phyloP scores from a whole-genome alignment of 2,329 filamentous ascomycete genomes.

The Fusarium aywerte region DNA sequence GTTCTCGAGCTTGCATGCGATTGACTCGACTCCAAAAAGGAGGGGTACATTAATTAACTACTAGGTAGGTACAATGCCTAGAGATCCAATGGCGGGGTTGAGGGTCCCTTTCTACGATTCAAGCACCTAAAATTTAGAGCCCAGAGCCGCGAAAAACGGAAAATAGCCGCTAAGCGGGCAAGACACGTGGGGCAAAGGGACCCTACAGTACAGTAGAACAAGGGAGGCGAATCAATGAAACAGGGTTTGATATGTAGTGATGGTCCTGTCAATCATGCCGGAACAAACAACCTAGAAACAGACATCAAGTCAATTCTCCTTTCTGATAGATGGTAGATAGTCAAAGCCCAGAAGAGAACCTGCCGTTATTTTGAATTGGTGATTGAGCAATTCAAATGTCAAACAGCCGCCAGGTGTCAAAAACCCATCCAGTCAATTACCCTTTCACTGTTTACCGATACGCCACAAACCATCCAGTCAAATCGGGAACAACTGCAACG shows the following conservation, averaged over 20 bases:
- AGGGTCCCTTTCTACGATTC: not conserved
- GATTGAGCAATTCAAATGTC: not conserved
- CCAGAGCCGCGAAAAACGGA: conserved; percentile 28
- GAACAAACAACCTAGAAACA: not conserved
- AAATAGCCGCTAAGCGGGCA: conserved; percentile 21
- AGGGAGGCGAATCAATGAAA: conserved; percentile 10
- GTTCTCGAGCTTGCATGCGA: not conserved
- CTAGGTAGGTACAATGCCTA: not conserved
- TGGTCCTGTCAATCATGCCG: too few relatives aligned
- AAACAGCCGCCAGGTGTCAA: conserved; percentile 11
- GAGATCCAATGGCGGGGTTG: conserved; percentile 26
- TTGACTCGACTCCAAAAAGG: not conserved
- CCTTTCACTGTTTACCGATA: too few relatives aligned
- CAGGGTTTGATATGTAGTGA: too few relatives aligned
- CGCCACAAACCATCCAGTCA: conserved; percentile 22
- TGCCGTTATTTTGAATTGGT: not conserved
- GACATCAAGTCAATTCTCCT: not conserved
- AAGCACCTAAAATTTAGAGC: not conserved
- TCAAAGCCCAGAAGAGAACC: too few relatives aligned
- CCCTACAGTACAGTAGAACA: conserved; percentile 26
- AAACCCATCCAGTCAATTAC: not conserved
- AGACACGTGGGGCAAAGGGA: conserved; percentile 36
- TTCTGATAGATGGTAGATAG: too few relatives aligned
- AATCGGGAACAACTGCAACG: conserved; percentile 11
- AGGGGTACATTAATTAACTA: too few relatives aligned